phyloP scores from a whole-genome alignment of 495 filamentous ascomycete species.

The Rostrohypoxylon terebratum region DNA sequence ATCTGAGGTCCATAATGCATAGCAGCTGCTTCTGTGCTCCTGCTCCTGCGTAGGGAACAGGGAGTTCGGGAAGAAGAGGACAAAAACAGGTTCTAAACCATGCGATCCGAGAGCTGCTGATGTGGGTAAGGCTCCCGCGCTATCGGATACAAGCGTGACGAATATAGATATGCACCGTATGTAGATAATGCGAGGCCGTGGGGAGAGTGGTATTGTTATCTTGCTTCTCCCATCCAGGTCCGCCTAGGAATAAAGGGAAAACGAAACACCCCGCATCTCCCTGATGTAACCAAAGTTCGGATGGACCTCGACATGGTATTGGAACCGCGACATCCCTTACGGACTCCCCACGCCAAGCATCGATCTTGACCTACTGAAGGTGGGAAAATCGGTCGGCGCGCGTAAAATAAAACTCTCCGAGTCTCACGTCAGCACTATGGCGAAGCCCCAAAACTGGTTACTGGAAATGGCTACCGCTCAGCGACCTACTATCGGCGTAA shows the following conservation, averaged over 20 bases:
- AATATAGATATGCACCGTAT: constrained; percentile 16
- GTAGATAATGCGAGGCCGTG: constrained; percentile 31
- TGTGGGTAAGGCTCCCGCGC: constrained; percentile 1
- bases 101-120: constrained; percentile 20
- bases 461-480: constrained; percentile 37
- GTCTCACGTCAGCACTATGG: constrained; percentile 44
- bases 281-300: constrained; percentile 37
- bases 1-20: constrained; percentile 12
- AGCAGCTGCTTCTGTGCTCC: not conserved
- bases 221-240: constrained; percentile 15
- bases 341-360: constrained; percentile 41
- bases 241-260: constrained; percentile 9
- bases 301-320: constrained; percentile 19
- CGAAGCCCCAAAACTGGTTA: constrained; percentile 19
- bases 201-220: constrained; percentile 42
- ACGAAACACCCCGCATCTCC: constrained; percentile 34
- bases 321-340: constrained; percentile 19
- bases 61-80: not conserved
- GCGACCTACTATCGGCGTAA: constrained; percentile 62
- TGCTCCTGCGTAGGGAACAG: not conserved
- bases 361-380: constrained; percentile 43
- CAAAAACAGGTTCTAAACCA: constrained; percentile 11
- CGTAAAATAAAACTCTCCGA: constrained; percentile 39
- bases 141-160: not conserved
- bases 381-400: constrained; percentile 37